phyloP scores from a whole-genome alignment of 768 basidiomycete genomes.

The Trametopsis cervina region DNA sequence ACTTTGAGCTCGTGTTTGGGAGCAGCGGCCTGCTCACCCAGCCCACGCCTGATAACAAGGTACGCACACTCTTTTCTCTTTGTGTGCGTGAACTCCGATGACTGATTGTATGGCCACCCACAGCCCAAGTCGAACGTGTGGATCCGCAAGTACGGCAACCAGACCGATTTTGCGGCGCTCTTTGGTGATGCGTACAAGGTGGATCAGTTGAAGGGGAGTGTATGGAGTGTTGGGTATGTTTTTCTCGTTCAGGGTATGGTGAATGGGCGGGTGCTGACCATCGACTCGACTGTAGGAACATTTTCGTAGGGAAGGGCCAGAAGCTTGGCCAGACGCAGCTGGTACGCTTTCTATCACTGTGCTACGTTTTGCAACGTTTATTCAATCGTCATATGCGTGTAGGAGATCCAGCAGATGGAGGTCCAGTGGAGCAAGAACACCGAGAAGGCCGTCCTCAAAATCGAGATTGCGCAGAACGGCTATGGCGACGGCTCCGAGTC shows the following conservation, averaged over 20 bases:
- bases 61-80: neutral
- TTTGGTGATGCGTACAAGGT: slow-evolving; percentile 9
- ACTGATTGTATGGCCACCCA: neutral
- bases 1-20: slow-evolving; percentile 13
- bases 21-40: slow-evolving; percentile 9
- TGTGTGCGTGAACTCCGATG: neutral
- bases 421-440: slow-evolving; percentile 12
- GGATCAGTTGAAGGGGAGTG: slow-evolving; percentile 8
- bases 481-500: too few relatives aligned
- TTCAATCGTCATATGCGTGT: neutral
- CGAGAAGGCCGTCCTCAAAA: slow-evolving; percentile 8
- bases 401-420: slow-evolving; percentile 9
- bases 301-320: slow-evolving; percentile 9
- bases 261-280: too few relatives aligned
- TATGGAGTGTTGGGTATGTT: slow-evolving; percentile 8
- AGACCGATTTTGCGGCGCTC: slow-evolving; percentile 1
- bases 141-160: slow-evolving; percentile 1
- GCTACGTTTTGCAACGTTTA: neutral
- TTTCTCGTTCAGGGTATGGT: neutral
- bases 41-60: slow-evolving; percentile 9
- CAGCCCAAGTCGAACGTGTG: slow-evolving; percentile 10
- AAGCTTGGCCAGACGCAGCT: slow-evolving; percentile 8
- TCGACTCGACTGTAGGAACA: neutral
- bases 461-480: slow-evolving; percentile 4
- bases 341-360: neutral